Evolutionary conservation across 2,329 filamentous ascomycete genomes (phyloP).

Genomic region (Fusarium sp.): DNA sequence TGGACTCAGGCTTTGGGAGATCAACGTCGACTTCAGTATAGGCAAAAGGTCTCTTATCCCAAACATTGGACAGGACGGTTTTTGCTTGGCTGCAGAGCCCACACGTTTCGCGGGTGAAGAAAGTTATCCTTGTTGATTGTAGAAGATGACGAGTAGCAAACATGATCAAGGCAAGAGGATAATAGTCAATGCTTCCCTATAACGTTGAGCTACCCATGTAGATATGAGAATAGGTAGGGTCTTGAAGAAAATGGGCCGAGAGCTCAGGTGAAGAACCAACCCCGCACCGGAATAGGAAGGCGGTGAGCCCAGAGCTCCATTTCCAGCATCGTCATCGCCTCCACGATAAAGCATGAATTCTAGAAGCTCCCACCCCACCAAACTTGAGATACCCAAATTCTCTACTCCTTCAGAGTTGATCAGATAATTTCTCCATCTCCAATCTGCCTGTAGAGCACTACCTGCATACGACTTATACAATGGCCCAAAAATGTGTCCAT

Average conservation of each 20-base stretch:
- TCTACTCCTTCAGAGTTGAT: conserved; percentile 1
- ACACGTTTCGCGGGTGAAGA: conserved; percentile 78
- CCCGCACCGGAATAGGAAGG: conserved; percentile 49
- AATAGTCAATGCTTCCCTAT: background rate
- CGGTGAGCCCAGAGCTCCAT: conserved; percentile 45
- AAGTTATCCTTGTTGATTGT: conserved; percentile 71
- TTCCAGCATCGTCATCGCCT: conserved; percentile 42
- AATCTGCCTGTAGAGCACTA: conserved; percentile 11
- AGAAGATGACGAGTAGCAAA: conserved; percentile 59
- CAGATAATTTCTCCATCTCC: conserved; percentile 5
- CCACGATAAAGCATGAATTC: conserved; percentile 44
- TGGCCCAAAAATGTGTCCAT: conserved; percentile 91
- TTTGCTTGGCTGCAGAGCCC: conserved; percentile 75
- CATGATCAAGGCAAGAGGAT: conserved; percentile 52
- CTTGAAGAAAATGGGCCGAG: conserved; percentile 23
- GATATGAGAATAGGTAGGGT: background rate
- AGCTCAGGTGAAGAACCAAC: conserved; percentile 35
- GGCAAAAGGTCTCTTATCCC: conserved; percentile 71
- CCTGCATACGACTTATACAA: conserved; percentile 46
- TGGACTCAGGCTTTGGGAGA: conserved; percentile 69
- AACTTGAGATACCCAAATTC: conserved; percentile 22
- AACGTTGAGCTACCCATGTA: too few relatives aligned
- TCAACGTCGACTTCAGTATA: conserved; percentile 78
- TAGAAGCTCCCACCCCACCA: conserved; percentile 54
- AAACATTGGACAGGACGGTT: conserved; percentile 72